Percentiles rank a stretch among this genome's conserved stretches.
Evolutionary conservation across 169 alveolate genomes (phyloP).

Genomic region (Neospora caninum): DNA sequence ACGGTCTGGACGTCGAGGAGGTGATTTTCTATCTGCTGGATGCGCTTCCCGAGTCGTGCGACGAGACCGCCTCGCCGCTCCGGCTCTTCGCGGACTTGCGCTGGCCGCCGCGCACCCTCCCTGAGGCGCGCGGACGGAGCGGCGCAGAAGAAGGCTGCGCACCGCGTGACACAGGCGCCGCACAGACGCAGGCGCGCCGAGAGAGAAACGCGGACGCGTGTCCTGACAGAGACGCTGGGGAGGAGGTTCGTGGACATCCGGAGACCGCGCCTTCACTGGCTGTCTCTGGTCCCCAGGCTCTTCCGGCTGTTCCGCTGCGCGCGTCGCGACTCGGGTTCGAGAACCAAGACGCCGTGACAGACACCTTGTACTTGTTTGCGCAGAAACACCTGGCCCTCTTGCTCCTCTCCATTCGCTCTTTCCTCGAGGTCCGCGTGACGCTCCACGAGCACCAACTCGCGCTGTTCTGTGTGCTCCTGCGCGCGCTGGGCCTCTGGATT

Average conservation of each 20-base stretch:
- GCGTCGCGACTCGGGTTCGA: background rate
- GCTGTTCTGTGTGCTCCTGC: background rate
- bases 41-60: background rate
- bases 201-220: too few relatives aligned
- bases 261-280: too few relatives aligned
- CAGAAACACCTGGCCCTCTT: background rate
- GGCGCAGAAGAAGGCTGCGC: background rate
- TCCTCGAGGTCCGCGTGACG: conserved; percentile 7
- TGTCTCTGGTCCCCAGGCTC: background rate
- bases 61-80: background rate
- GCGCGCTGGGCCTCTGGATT: conserved; percentile 8
- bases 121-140: background rate
- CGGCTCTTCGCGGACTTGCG: background rate
- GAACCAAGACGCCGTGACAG: background rate
- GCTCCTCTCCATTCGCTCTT: background rate
- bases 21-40: conserved; percentile 1
- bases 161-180: background rate
- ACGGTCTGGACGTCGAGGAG: conserved; percentile 12
- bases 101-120: background rate
- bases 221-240: too few relatives aligned
- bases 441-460: background rate
- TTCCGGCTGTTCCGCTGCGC: background rate
- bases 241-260: too few relatives aligned
- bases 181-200: background rate
- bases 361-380: background rate